phyloP scores from a whole-genome alignment of 2,329 filamentous ascomycete genomes.

The Septoria linicola region DNA sequence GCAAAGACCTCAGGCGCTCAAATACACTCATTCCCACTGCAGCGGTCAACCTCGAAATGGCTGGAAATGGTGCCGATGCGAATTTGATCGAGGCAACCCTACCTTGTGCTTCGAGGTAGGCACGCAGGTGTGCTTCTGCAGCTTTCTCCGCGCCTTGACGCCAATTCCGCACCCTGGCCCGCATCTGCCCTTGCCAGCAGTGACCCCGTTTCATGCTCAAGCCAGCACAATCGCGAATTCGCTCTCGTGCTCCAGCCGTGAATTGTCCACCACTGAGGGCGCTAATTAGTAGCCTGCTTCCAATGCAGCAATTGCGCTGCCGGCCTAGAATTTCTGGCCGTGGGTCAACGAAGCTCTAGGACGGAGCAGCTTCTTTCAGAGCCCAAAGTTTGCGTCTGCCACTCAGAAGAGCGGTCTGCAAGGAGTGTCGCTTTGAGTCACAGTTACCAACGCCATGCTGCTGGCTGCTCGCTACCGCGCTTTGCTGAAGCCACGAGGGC shows the following conservation, averaged over 20 bases:
- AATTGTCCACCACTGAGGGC: constrained; percentile 1
- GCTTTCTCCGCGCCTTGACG: neutral
- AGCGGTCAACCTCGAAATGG: constrained; percentile 9
- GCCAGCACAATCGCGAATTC: constrained; percentile 5
- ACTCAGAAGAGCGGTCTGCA: constrained; percentile 7
- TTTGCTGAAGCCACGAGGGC: constrained; percentile 1
- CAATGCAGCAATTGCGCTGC: neutral
- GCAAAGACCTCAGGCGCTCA: neutral
- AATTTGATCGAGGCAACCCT: neutral
- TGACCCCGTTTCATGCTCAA: neutral
- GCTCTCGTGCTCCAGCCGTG: constrained; percentile 1
- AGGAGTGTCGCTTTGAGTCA: constrained; percentile 2
- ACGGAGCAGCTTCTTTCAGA: too few species aligned
- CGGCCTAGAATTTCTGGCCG: constrained; percentile 1
- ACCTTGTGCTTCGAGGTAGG: neutral
- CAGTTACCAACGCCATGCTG: neutral
- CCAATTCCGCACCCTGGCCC: neutral
- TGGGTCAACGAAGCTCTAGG: constrained; percentile 6
- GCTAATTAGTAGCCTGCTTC: constrained; percentile 3
- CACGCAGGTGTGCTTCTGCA: neutral
- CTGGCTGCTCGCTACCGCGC: constrained; percentile 4
- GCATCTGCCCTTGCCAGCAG: neutral
- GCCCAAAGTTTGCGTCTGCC: too few species aligned
- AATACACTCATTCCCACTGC: neutral
- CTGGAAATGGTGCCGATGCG: constrained; percentile 4